These are phyloP conservation scores for Deinandra increscens DNA, from an alignment of 129 eudicot species.

Conservation along the genomic window DNA sequence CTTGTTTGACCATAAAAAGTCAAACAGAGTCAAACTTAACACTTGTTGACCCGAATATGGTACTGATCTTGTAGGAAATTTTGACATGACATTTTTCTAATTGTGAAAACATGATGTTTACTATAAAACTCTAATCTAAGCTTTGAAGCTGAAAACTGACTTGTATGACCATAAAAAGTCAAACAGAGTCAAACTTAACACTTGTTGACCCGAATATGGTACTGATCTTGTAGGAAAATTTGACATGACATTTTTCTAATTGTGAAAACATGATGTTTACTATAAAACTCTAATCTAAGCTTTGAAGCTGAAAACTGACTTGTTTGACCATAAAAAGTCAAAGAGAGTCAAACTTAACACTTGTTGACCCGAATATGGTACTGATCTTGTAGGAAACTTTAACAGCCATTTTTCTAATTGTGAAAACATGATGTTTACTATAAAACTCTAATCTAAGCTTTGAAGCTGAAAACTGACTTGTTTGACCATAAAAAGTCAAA, in stretches of 20 bases:
- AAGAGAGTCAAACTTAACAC: too few species aligned
- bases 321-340: slow-evolving; percentile 9
- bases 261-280: neutral
- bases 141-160: neutral
- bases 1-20: slow-evolving; percentile 1
- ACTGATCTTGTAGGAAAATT: neutral
- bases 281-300: neutral
- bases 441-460: neutral
- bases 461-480: neutral
- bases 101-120: neutral
- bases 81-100: neutral
- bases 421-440: neutral
- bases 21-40: neutral
- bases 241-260: neutral
- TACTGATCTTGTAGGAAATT: neutral
- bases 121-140: neutral
- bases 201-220: neutral
- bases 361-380: neutral
- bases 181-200: neutral
- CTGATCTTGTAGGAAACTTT: neutral
- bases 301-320: neutral
- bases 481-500: slow-evolving; percentile 10
- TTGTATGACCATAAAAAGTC: slow-evolving; percentile 6
- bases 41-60: neutral
- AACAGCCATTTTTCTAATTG: neutral